phyloP scores from a whole-genome alignment of 2,329 filamentous ascomycete genomes.

The Lizonia empirigonia region DNA sequence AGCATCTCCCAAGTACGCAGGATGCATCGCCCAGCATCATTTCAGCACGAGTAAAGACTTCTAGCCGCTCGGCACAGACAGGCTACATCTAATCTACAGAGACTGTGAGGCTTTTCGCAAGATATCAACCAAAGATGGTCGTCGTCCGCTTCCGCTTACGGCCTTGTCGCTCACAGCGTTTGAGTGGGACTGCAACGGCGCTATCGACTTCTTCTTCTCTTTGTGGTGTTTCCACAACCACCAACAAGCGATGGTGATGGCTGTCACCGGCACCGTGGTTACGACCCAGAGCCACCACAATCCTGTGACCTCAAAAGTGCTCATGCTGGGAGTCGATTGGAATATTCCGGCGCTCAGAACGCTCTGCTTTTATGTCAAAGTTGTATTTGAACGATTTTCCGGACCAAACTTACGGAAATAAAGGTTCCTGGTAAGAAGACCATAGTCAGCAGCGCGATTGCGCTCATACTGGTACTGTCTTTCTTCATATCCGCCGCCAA shows the following conservation, averaged over 20 bases:
- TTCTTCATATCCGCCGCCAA: conserved; percentile 34
- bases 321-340: not conserved
- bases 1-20: conserved; percentile 37
- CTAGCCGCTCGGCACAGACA: too few relatives aligned
- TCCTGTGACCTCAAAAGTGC: conserved; percentile 7
- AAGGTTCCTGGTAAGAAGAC: conserved; percentile 31
- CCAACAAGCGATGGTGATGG: conserved; percentile 14
- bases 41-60: too few relatives aligned
- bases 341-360: conserved; percentile 7
- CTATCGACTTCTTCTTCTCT: not conserved
- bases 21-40: too few relatives aligned
- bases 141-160: too few relatives aligned
- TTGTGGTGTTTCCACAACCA: conserved; percentile 16
- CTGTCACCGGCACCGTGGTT: conserved; percentile 15
- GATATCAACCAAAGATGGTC: too few relatives aligned
- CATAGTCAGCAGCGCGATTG: conserved; percentile 43
- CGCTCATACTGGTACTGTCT: conserved; percentile 41
- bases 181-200: too few relatives aligned
- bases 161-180: too few relatives aligned
- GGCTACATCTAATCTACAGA: too few relatives aligned
- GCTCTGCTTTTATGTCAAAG: not conserved
- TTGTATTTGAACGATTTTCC: too few relatives aligned
- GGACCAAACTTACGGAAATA: conserved; percentile 10
- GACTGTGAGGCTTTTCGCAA: too few relatives aligned
- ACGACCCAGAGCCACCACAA: conserved; percentile 19